A percentile compares a stretch with the other conserved stretches of the same genome.
Evolutionary conservation across 1,139 yeast species (phyloP).

Genomic region (Lodderomyces theae): DNA sequence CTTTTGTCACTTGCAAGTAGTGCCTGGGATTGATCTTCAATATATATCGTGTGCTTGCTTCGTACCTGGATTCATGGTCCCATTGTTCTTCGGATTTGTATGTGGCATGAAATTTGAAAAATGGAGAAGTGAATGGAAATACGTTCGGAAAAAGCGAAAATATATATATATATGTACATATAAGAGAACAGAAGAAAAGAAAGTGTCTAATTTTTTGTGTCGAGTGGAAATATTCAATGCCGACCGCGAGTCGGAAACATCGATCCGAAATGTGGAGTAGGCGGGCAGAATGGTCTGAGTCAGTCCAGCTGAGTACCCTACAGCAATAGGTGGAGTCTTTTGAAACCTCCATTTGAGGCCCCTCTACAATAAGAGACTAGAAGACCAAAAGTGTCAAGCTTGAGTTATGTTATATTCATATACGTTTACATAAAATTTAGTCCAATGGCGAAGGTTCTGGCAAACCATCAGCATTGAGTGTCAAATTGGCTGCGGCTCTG

Average conservation of each 20-base stretch:
- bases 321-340: too few species aligned
- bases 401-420: too few species aligned
- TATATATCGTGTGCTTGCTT: background rate
- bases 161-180: too few species aligned
- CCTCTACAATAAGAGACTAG: too few species aligned
- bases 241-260: background rate
- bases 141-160: background rate
- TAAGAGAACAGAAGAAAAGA: too few species aligned
- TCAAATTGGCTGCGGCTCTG: slow-evolving; percentile 11
- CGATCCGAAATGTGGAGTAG: slow-evolving; percentile 4
- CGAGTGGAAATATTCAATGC: background rate
- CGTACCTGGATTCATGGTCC: too few species aligned
- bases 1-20: background rate
- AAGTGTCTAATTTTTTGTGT: background rate
- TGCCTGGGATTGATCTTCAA: background rate
- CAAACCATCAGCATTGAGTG: slow-evolving; percentile 19
- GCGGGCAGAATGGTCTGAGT: background rate
- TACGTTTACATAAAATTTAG: too few species aligned
- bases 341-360: too few species aligned
- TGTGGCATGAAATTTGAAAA: too few species aligned
- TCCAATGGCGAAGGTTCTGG: slow-evolving; percentile 17
- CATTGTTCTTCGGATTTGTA: background rate
- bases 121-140: background rate
- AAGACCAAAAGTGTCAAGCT: too few species aligned
- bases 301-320: background rate